phyloP scores from a whole-genome alignment of 768 basidiomycete genomes.

The Tylopilus intermedius region DNA sequence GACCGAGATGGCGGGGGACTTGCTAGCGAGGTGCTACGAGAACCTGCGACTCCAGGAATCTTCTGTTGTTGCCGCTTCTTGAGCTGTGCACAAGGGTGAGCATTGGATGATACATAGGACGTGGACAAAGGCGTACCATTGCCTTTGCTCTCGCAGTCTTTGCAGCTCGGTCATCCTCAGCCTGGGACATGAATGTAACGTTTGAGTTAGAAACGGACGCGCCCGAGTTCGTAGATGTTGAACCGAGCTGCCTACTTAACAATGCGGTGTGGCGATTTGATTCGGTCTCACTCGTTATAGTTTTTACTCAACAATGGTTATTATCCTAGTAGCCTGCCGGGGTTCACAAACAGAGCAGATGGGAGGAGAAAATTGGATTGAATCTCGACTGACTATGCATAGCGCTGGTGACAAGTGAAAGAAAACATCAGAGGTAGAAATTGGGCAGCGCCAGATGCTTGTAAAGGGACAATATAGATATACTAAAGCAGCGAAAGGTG shows the following conservation, averaged over 20 bases:
- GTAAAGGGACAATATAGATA: conserved; percentile 33
- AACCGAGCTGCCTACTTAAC: not conserved
- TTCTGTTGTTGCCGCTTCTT: conserved; percentile 81
- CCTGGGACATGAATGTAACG: conserved; percentile 29
- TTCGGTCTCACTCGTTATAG: not conserved
- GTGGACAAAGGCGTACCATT: conserved; percentile 46
- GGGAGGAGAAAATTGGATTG: conserved; percentile 31
- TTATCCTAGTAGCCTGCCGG: not conserved
- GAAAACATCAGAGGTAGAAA: conserved; percentile 32
- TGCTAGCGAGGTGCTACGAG: conserved; percentile 30
- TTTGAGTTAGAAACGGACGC: conserved; percentile 2
- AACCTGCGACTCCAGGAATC: conserved; percentile 34
- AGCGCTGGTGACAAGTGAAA: conserved; percentile 34
- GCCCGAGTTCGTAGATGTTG: not conserved
- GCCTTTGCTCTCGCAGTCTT: conserved; percentile 83
- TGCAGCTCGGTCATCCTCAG: conserved; percentile 71
- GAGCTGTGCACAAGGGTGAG: conserved; percentile 42
- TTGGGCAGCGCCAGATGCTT: conserved; percentile 28
- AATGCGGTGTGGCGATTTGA: conserved; percentile 3
- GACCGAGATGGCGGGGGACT: conserved; percentile 46
- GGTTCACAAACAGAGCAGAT: conserved; percentile 1
- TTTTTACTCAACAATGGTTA: conserved; percentile 1
- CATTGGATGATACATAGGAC: not conserved
- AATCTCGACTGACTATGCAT: conserved; percentile 43
- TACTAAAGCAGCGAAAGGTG: conserved; percentile 32